Base-by-base conservation (phyloP, 345 rosid genomes). In the Pugionium dolabratum region DNA sequence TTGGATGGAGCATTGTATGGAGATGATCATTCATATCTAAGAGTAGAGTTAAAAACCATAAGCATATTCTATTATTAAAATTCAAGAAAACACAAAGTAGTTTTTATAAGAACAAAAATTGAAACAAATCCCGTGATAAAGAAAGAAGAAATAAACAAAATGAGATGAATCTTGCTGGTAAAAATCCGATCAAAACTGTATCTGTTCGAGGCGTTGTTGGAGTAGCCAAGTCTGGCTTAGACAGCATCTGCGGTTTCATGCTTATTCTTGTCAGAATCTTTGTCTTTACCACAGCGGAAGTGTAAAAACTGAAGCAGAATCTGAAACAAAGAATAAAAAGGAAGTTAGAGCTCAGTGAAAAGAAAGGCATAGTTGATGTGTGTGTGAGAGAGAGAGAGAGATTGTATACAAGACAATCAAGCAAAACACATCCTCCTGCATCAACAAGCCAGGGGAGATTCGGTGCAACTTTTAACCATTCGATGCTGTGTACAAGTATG, bases 401-500 rank as follows among this genome's bases (percentile, higher is more conserved):
- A 54, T 4, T 54, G 44, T 32, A 80, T 90, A 87, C 97, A 47
- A 85, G 82, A 63, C 74, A 48, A 74, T 87, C 97, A 47, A 90
- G 97, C 49, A 90, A 58, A 48, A 87, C 88, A 18, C 97, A 87
- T 25, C 94, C 97, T 67, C 83, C 85, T 30, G 95, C 97, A 78
- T 90, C 97, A 44, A 81, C 94, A 54, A 90, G 80, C 95, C 97
- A 87, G 9, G 95, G 97, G 51, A 87, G 71, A 79, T 90, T 90
- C 10, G 91, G 86, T 64, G 69, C 79, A 69, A 90, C 63, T 72
- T 68, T 79, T 53, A 76, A 69, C 96, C 94, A 87, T 54, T 85
- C 86, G 35, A 81, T 4, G 59, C 88, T 85, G 68, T 69, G 69
- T 46, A 90, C 82, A 40, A 90, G 84, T 59, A 90, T 85, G 76